phyloP scores from a whole-genome alignment of 2,329 filamentous ascomycete genomes.

The Thermochaetoides dissita region DNA sequence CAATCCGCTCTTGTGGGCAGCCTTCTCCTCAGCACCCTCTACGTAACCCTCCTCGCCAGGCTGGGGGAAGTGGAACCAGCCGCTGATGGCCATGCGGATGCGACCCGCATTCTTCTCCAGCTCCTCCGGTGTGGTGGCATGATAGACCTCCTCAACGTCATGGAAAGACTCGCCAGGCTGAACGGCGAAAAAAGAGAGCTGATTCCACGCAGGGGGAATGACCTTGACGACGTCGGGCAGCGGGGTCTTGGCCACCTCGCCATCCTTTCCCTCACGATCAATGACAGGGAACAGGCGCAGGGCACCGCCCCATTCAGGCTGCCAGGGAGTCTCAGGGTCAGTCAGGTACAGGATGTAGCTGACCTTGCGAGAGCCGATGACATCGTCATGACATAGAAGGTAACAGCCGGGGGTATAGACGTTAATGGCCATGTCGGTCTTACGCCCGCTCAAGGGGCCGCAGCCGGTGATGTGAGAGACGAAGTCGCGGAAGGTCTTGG shows the following conservation, averaged over 20 bases:
- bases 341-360: constrained; percentile 96
- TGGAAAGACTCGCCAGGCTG: constrained; percentile 98
- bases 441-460: constrained; percentile 75
- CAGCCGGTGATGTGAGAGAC: constrained; percentile 74
- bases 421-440: constrained; percentile 99
- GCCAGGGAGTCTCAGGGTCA: constrained; percentile 82
- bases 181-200: constrained; percentile 94
- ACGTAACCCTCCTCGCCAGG: constrained; percentile 85
- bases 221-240: constrained; percentile 63
- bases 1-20: constrained; percentile 78
- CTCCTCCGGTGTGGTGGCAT: constrained; percentile 44
- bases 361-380: constrained; percentile 89
- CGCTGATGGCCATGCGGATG: constrained; percentile 93
- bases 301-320: constrained; percentile 83
- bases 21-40: constrained; percentile 72
- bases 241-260: constrained; percentile 65
- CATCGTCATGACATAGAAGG: constrained; percentile 92
- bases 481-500: constrained; percentile 74
- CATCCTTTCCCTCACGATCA: constrained; percentile 50
- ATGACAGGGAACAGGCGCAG: constrained; percentile 70
- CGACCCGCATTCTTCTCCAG: constrained; percentile 57
- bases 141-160: constrained; percentile 95
- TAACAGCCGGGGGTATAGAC: constrained; percentile 95
- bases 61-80: constrained; percentile 98
- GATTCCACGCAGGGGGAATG: constrained; percentile 93